A percentile compares a stretch with the other conserved stretches of the same genome.
These are phyloP conservation scores for Cryoendolithus antarcticus DNA, from an alignment of 2,329 filamentous ascomycete genomes.

Conservation along the genomic window DNA sequence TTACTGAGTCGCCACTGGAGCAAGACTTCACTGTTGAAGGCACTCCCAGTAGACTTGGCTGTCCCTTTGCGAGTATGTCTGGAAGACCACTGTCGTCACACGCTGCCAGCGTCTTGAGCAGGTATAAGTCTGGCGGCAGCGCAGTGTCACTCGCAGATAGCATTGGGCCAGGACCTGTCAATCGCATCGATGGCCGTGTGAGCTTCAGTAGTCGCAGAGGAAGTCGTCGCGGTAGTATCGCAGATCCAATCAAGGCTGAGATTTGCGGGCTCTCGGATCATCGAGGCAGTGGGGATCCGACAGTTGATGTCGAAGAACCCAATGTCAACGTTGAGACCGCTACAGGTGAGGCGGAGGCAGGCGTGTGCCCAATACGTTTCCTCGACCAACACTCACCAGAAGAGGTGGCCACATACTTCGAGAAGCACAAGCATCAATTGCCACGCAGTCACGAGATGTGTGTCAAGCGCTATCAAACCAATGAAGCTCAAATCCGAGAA, in stretches of 20 bases:
- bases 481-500: constrained; percentile 72
- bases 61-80: constrained; percentile 57
- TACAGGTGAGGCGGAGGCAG: constrained; percentile 16
- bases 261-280: constrained; percentile 23
- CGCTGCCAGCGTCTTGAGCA: constrained; percentile 28
- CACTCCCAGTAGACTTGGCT: constrained; percentile 64
- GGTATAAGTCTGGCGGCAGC: constrained; percentile 19
- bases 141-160: not conserved
- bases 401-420: constrained; percentile 85
- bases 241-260: constrained; percentile 25
- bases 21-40: constrained; percentile 84
- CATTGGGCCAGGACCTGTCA: constrained; percentile 8
- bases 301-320: not conserved
- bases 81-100: constrained; percentile 27
- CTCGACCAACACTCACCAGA: constrained; percentile 85
- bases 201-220: constrained; percentile 22
- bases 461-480: constrained; percentile 77
- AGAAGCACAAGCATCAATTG: constrained; percentile 89
- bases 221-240: constrained; percentile 19
- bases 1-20: constrained; percentile 46
- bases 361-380: constrained; percentile 84
- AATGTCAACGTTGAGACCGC: not conserved
- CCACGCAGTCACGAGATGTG: constrained; percentile 90
- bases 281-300: not conserved
- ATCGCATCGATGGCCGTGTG: constrained; percentile 29